These are phyloP conservation scores for Misopates orontium DNA, from an alignment of 257 asterid species.

Conservation along the genomic window DNA sequence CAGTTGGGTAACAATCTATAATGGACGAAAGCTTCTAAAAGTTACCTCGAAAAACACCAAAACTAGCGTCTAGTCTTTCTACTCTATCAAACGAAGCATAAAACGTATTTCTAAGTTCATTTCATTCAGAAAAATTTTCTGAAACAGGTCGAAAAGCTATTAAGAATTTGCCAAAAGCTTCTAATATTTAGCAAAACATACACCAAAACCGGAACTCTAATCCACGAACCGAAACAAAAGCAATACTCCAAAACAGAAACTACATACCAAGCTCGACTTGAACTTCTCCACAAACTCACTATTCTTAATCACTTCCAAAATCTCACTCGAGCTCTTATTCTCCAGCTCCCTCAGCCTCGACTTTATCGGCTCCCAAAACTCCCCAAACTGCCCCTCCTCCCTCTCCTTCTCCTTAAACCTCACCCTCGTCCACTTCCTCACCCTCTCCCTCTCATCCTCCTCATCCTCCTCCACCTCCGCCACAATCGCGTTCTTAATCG, in stretches of 20 bases:
- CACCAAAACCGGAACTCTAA: too few relatives aligned
- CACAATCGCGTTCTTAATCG: slow-evolving; percentile 78
- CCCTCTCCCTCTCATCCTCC: slow-evolving; percentile 41
- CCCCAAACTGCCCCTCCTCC: slow-evolving; percentile 69
- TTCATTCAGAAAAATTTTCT: too few relatives aligned
- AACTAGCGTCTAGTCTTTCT: too few relatives aligned
- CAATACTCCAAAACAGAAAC: slow-evolving; percentile 9
- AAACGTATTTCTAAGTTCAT: too few relatives aligned
- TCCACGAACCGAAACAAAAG: too few relatives aligned
- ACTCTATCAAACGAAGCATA: too few relatives aligned
- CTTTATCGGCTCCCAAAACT: slow-evolving; percentile 77
- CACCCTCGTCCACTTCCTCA: slow-evolving; percentile 53
- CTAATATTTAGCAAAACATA: too few relatives aligned
- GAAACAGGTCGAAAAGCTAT: too few relatives aligned
- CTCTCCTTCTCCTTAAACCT: slow-evolving; percentile 63
- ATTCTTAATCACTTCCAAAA: slow-evolving; percentile 81
- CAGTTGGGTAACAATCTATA: neutral
- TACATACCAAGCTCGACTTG: slow-evolving; percentile 86
- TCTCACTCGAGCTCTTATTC: slow-evolving; percentile 75
- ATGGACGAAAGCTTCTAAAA: too few relatives aligned
- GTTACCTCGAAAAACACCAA: too few relatives aligned
- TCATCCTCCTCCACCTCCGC: slow-evolving; percentile 72
- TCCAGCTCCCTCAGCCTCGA: slow-evolving; percentile 79
- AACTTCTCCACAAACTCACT: slow-evolving; percentile 85
- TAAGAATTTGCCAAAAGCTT: too few relatives aligned